Percentiles rank a stretch among this genome's conserved stretches.
Evolutionary conservation across 2,329 filamentous ascomycete genomes (phyloP).

Genomic region (Cytospora piceae): DNA sequence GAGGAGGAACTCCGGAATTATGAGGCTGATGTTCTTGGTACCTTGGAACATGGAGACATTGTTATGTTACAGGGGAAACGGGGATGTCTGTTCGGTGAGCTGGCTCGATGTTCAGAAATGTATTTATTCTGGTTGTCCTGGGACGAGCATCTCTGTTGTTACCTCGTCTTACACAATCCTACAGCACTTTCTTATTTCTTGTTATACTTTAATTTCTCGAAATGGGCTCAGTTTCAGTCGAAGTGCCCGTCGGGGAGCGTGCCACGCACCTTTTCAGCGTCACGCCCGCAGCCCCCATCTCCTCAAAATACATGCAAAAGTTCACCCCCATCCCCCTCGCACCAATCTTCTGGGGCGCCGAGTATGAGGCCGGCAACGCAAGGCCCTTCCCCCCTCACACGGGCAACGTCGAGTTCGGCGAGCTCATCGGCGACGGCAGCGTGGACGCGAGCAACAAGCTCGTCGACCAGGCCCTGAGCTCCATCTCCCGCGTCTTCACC

Average conservation of each 20-base stretch:
- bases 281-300: constrained; percentile 2
- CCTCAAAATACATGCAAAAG: constrained; percentile 10
- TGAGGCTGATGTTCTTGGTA: too few species aligned
- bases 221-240: neutral
- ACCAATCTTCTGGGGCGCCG: constrained; percentile 14
- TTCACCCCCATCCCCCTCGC: neutral
- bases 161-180: neutral
- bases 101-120: too few species aligned
- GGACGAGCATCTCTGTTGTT: neutral
- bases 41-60: too few species aligned
- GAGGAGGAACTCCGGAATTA: too few species aligned
- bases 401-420: constrained; percentile 6
- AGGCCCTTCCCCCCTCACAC: constrained; percentile 5
- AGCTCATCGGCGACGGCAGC: constrained; percentile 8
- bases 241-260: neutral
- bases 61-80: too few species aligned
- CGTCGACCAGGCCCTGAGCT: constrained; percentile 3
- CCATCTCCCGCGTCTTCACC: neutral
- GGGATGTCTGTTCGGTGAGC: too few species aligned
- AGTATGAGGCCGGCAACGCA: neutral
- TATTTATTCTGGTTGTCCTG: neutral
- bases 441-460: constrained; percentile 13
- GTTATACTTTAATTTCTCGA: neutral
- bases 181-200: neutral
- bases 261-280: neutral